phyloP scores from a whole-genome alignment of 805 yeast species.

The Lipomyces mesembrius region DNA sequence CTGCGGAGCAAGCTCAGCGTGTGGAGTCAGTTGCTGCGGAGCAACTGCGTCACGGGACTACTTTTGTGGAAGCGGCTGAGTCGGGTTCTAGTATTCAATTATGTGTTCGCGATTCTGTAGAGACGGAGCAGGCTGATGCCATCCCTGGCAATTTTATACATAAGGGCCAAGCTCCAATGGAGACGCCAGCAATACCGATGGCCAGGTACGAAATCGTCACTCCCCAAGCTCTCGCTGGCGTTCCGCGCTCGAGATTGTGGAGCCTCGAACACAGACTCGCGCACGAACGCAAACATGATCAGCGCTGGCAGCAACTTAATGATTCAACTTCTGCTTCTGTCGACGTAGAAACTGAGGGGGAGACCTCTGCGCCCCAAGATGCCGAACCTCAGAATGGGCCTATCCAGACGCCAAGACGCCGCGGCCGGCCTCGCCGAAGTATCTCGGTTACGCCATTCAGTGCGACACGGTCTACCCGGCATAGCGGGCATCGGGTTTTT shows the following conservation, averaged over 20 bases:
- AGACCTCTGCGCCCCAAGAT: neutral
- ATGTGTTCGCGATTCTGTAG: neutral
- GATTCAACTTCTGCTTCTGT: neutral
- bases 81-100: neutral
- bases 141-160: neutral
- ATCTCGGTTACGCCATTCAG: neutral
- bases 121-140: neutral
- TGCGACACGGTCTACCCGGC: neutral
- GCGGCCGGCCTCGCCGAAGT: neutral
- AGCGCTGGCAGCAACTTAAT: neutral
- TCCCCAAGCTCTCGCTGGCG: constrained; percentile 23
- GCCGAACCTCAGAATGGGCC: neutral
- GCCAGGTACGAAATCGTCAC: constrained; percentile 23
- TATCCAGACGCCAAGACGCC: neutral
- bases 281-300: constrained; percentile 10
- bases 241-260: constrained; percentile 21
- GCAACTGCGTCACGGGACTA: neutral
- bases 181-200: constrained; percentile 14
- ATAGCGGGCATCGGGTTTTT: neutral
- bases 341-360: neutral
- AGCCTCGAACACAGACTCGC: constrained; percentile 24
- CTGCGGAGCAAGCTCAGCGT: neutral
- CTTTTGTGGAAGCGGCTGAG: neutral
- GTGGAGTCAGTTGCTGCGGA: neutral
- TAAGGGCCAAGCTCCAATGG: neutral